phyloP scores from a whole-genome alignment of 345 rosid genomes.

The Ricinus communis region DNA sequence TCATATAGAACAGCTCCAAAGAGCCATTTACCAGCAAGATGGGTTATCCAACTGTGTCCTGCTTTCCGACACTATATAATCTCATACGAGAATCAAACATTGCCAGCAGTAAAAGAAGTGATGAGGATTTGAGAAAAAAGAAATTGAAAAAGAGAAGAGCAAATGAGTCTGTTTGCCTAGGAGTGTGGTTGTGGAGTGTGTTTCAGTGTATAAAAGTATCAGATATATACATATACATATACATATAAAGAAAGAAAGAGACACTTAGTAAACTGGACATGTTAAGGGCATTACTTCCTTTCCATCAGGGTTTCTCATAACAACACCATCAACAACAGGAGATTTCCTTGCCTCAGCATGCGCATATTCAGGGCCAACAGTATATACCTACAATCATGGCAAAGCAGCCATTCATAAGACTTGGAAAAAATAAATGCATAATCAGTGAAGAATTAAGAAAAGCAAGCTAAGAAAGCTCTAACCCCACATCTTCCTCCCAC shows the following conservation, averaged over 20 bases:
- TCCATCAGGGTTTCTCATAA: slow-evolving; percentile 95
- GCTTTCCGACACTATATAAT: neutral
- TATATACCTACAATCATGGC: slow-evolving; percentile 71
- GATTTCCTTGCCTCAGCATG: slow-evolving; percentile 99
- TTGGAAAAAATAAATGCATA: neutral
- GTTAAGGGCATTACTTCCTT: slow-evolving; percentile 65
- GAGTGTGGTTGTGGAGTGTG: neutral
- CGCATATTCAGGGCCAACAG: slow-evolving; percentile 98
- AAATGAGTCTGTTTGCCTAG: neutral
- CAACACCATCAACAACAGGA: slow-evolving; percentile 99
- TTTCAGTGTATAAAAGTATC: neutral
- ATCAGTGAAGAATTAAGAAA: neutral
- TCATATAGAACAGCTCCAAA: neutral
- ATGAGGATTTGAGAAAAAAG: neutral
- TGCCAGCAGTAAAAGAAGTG: neutral
- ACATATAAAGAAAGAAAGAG: neutral
- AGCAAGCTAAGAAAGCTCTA: slow-evolving; percentile 10
- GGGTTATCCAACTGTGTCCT: neutral
- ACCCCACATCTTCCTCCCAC: too few species aligned
- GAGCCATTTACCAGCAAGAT: neutral
- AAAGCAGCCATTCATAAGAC: slow-evolving; percentile 20
- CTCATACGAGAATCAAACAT: neutral
- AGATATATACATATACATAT: neutral
- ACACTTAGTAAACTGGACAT: neutral
- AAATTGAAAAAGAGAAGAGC: neutral